Percentiles rank a stretch among this genome's conserved stretches.
Evolutionary conservation across 441 rosid genomes (phyloP).

Genomic region (Syzygium malaccense): DNA sequence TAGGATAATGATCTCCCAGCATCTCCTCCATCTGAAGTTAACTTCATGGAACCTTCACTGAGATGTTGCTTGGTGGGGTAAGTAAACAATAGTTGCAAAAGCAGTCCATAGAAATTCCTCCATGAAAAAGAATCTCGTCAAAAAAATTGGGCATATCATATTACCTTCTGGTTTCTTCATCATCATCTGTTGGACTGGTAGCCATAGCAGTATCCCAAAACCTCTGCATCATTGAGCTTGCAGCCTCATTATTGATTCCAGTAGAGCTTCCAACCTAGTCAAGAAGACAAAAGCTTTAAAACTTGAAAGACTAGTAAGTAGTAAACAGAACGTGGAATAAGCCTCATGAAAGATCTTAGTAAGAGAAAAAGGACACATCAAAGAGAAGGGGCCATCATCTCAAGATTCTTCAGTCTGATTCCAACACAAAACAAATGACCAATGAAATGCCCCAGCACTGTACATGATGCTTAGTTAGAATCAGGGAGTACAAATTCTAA

Average conservation of each 20-base stretch:
- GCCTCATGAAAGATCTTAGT: neutral
- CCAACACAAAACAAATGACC: neutral
- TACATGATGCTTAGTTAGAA: neutral
- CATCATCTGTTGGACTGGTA: constrained; percentile 61
- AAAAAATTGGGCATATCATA: neutral
- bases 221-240: constrained; percentile 88
- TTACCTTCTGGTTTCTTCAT: constrained; percentile 74
- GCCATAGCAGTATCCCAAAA: constrained; percentile 99
- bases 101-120: neutral
- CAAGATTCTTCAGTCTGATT: neutral
- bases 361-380: neutral
- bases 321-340: neutral
- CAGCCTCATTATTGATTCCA: constrained; percentile 64
- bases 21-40: constrained; percentile 70
- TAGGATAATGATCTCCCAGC: constrained; percentile 50
- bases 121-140: neutral
- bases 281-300: neutral
- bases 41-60: constrained; percentile 85
- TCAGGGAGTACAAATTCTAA: neutral
- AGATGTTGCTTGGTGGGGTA: constrained; percentile 6
- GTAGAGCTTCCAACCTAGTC: constrained; percentile 69
- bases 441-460: neutral
- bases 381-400: neutral
- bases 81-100: constrained; percentile 2
- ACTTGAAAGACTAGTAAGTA: neutral